These are phyloP conservation scores for Alternaria arborescens DNA, from an alignment of 2,329 filamentous ascomycete species.

Conservation along the genomic window DNA sequence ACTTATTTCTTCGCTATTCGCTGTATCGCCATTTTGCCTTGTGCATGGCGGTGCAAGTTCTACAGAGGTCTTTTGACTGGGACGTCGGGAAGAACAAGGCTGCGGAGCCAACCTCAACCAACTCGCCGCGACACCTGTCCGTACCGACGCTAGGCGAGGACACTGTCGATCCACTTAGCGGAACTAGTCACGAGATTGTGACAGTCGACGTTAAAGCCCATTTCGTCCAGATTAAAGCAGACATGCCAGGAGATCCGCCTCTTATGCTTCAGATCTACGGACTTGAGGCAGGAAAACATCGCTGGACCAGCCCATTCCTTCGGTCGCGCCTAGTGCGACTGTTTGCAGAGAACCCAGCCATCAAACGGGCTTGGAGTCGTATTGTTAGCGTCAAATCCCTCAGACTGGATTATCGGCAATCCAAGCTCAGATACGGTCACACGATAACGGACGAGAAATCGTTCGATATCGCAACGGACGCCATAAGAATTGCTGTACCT, in stretches of 20 bases:
- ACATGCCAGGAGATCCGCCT: conserved; percentile 87
- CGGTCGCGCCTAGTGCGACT: conserved; percentile 80
- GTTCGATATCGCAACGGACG: conserved; percentile 84
- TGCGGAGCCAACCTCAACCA: conserved; percentile 20
- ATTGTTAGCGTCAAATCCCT: conserved; percentile 83
- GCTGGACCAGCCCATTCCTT: conserved; percentile 86
- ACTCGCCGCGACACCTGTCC: conserved; percentile 38
- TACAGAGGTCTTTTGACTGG: conserved; percentile 60
- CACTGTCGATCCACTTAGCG: conserved; percentile 33
- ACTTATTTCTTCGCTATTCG: conserved; percentile 86
- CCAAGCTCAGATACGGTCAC: conserved; percentile 72
- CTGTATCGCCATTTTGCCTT: conserved; percentile 92
- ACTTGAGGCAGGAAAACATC: conserved; percentile 81
- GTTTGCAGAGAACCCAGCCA: conserved; percentile 85
- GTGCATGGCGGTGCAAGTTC: conserved; percentile 78
- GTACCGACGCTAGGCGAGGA: conserved; percentile 46
- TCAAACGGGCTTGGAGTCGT: conserved; percentile 85
- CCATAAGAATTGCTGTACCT: conserved; percentile 85
- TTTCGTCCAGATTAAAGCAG: conserved; percentile 86
- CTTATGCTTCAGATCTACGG: conserved; percentile 90
- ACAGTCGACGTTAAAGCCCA: conserved; percentile 83
- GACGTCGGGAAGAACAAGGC: conserved; percentile 19
- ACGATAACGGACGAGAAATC: conserved; percentile 76
- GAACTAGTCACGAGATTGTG: conserved; percentile 68
- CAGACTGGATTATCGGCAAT: conserved; percentile 81